Evolutionary conservation across 805 yeast species (phyloP), one percentile per base, ranked within the genome.

Genomic region (Cyberlindnera bimundalis): DNA sequence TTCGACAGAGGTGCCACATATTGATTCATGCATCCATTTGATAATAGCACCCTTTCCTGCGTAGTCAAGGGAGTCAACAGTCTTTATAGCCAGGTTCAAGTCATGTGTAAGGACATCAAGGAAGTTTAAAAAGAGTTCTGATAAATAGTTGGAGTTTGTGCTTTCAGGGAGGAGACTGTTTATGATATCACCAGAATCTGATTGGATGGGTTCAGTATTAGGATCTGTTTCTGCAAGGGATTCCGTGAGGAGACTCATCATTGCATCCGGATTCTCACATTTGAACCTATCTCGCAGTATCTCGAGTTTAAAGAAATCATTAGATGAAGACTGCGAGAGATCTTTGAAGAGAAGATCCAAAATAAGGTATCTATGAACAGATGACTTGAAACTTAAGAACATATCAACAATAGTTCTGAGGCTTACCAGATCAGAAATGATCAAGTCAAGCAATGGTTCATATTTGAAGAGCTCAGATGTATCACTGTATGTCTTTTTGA

Each of bases 391-490:
- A 9, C 48, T 36, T 37, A 57, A 33, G 31, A 62, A 56, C 5
- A 69, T 49, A 13, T 64, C 66, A 6, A 66, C 55, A 1, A 70
- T 48, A 2, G 60, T 47, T 13, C 62, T 54, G 4, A 74, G 34
- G 3, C 55, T 48, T 3, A 69, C 46, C 29, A 72, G 58, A 15
- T 64, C 69, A 38, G 67, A 62, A 11, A 64, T 42, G 1, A 73
- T 50, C 31, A 73, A 43, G 21, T 59, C 64, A n/a, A 63, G 41
- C 6, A 71, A 47, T 11, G 72, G 56, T 29, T 60, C 68, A 33
- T 62, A 47, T 39, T 67, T 62, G 18, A 59, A 46, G 3, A 64
- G 60, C 40, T 64, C 67, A 31, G 66, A 67, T 5, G 47, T 37
- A 20, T 47, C 47, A 37, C 35, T 44, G 45, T 36, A 58, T 17